Conservation (phyloP, 495 filamentous ascomycete genomes). For the Hyaloscypha finlandica region DNA sequence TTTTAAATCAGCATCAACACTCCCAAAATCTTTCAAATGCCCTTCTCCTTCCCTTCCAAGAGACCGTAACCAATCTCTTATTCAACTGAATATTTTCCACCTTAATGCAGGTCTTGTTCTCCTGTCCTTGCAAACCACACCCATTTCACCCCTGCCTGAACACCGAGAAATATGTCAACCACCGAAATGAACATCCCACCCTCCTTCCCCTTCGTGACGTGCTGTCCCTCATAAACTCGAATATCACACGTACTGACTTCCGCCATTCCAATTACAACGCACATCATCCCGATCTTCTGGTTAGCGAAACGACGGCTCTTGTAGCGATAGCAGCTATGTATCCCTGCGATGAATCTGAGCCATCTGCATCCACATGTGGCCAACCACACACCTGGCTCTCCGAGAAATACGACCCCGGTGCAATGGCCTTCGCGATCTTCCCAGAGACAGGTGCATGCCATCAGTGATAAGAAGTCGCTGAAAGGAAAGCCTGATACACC, state of each 20-base stretch:
- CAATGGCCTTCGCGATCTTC: conserved; percentile 53
- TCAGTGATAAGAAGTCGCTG: conserved; percentile 66
- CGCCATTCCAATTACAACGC: conserved; percentile 69
- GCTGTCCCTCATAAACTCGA: conserved; percentile 60
- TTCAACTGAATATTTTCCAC: neutral
- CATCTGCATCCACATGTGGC: conserved; percentile 34
- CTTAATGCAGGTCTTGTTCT: neutral
- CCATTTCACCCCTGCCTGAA: conserved; percentile 39
- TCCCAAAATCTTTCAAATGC: too few relatives aligned
- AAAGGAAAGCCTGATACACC: conserved; percentile 69
- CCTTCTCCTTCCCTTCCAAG: neutral
- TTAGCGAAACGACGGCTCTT: conserved; percentile 67
- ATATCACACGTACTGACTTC: conserved; percentile 72
- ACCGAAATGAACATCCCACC: conserved; percentile 72
- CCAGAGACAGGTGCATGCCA: conserved; percentile 70
- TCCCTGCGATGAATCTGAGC: conserved; percentile 46
- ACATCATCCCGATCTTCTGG: conserved; percentile 64
- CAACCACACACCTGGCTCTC: conserved; percentile 59
- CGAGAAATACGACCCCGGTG: conserved; percentile 69
- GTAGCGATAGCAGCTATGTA: conserved; percentile 63
- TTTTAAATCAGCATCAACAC: too few relatives aligned
- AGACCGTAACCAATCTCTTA: neutral
- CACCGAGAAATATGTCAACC: conserved; percentile 65
- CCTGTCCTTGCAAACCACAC: conserved; percentile 3
- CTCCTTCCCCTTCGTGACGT: conserved; percentile 64